These are phyloP conservation scores for Hymenotorrendiella dingleyae DNA, from an alignment of 2,329 filamentous ascomycete genomes.

Conservation along the genomic window DNA sequence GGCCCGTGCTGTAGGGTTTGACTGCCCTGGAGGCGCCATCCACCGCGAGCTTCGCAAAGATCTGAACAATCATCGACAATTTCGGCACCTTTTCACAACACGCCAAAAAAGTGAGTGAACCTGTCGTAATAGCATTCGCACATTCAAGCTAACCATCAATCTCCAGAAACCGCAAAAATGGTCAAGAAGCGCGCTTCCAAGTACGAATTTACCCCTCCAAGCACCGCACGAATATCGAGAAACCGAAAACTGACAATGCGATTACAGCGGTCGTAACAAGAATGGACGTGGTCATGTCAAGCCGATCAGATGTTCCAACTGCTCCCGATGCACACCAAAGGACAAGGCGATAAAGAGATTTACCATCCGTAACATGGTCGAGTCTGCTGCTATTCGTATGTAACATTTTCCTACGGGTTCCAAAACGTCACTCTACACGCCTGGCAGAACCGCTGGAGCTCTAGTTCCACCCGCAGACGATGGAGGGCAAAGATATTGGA, in stretches of 20 bases:
- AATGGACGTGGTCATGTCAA: constrained; percentile 99
- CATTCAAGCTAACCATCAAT: too few relatives aligned
- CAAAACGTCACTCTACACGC: too few relatives aligned
- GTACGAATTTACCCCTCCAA: constrained; percentile 36
- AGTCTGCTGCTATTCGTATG: constrained; percentile 99
- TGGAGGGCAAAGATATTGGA: too few relatives aligned
- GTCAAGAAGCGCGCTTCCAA: constrained; percentile 69
- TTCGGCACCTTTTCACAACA: constrained; percentile 3
- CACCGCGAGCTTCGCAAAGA: too few relatives aligned
- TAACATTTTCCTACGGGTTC: constrained; percentile 34
- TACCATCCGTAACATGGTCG: constrained; percentile 99
- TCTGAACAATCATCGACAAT: too few relatives aligned
- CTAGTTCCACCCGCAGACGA: too few relatives aligned
- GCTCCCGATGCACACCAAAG: constrained; percentile 67
- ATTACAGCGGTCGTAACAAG: constrained; percentile 91
- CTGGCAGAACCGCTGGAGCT: too few relatives aligned
- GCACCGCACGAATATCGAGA: not conserved
- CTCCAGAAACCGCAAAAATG: constrained; percentile 43
- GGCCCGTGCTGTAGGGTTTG: too few relatives aligned
- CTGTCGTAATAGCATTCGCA: too few relatives aligned
- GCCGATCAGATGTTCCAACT: constrained; percentile 93
- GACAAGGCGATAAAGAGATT: constrained; percentile 99
- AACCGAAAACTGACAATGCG: constrained; percentile 6
- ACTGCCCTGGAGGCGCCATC: too few relatives aligned
- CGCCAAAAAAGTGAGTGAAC: constrained; percentile 15